Evolutionary conservation across 257 asterid genomes (phyloP), one percentile per base, ranked within the genome.

Genomic region (Apocynum venetum): DNA sequence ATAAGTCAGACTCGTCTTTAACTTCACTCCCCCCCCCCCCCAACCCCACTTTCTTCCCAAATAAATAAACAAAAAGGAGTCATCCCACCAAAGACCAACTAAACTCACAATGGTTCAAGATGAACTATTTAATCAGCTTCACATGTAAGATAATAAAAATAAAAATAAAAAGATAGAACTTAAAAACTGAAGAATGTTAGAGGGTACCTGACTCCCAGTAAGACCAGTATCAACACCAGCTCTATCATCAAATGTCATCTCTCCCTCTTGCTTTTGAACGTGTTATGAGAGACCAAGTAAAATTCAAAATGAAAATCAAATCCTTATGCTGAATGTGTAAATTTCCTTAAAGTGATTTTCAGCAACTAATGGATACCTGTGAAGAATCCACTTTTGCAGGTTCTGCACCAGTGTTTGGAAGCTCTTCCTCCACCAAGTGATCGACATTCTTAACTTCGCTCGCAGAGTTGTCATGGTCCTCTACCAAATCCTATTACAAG

Each of bases 401-500:
- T 69, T 84, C 88, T 77, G 72, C 84, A 72, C 40, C 84, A 59
- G 74, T 80, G 55, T 79, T 70, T 48, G 87, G 79, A 73, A 65
- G 79, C 75, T 64, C 87, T 8, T 86, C 89, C 46, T 81, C 61
- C 51, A 67, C 6, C 13, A 81, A 68, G 82, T 83, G 89, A 78
- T 85, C 91, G 79, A 64, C 72, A 56, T 78, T 81, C 68, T 89
- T 89, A 81, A 87, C 83, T 81, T 88, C 89, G 79, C 56, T 77
- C 78, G 52, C 76, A 80, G 87, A 57, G 80, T 81, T 78, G 20
- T 75, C 90, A 81, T 86, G 81, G 80, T 87, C 89, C 80, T 84
- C 89, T 72, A 36, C 84, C 64, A 79, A 83, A 76, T 88, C 91
- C 98, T 94, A 79, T 79, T 43, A 51, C 81, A 82, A 36, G 61